A percentile compares a stretch with the other conserved stretches of the same genome.
Conservation (phyloP, 1,284 basidiomycete genomes). For the Leccinum solheimii region DNA sequence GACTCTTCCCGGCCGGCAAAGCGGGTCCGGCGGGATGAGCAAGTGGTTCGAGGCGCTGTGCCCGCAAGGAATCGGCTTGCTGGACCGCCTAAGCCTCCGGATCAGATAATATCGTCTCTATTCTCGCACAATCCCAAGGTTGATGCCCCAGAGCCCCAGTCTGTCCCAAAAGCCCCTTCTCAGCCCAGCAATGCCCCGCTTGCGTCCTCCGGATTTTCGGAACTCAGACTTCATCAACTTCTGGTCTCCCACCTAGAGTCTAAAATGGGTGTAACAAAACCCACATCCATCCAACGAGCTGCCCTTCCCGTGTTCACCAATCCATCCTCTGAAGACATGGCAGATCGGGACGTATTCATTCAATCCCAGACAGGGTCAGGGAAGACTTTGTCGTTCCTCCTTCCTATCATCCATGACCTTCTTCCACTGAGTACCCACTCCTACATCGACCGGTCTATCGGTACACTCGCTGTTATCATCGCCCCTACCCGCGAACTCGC, state of each 20-base stretch:
- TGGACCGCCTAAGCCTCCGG: conserved; percentile 39
- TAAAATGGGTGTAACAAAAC: conserved; percentile 84
- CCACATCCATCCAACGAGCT: conserved; percentile 89
- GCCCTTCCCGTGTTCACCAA: conserved; percentile 75
- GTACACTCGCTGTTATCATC: conserved; percentile 93
- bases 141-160: conserved; percentile 40
- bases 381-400: conserved; percentile 92
- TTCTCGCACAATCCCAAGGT: conserved; percentile 84
- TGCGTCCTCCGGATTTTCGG: conserved; percentile 69
- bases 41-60: conserved; percentile 15
- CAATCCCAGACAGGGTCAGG: conserved; percentile 98
- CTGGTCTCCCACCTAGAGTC: conserved; percentile 76
- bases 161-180: conserved; percentile 32
- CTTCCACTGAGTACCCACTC: conserved; percentile 85
- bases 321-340: conserved; percentile 39
- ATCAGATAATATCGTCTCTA: conserved; percentile 87
- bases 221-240: conserved; percentile 80
- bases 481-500: conserved; percentile 95
- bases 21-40: conserved; percentile 46
- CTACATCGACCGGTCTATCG: conserved; percentile 86
- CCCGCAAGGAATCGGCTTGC: conserved; percentile 23
- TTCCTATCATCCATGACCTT: conserved; percentile 94
- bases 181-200: conserved; percentile 86
- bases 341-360: conserved; percentile 83
- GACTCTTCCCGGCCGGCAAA: conserved; percentile 45